phyloP scores from a whole-genome alignment of 2,329 filamentous ascomycete species.

The Diaporthe nobilis region DNA sequence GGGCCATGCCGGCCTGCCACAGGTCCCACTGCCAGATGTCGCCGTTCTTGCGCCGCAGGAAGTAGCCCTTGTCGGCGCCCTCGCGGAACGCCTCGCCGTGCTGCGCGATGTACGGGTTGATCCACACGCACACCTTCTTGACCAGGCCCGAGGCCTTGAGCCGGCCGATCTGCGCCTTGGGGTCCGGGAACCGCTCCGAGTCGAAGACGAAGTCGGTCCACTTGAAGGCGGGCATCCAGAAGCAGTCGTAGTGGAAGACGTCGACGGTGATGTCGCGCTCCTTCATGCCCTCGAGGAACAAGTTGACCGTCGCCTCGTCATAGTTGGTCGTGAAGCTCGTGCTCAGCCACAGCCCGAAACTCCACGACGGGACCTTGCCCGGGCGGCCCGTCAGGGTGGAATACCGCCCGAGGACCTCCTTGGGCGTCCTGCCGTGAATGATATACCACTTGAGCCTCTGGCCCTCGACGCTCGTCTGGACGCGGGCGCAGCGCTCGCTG shows the following conservation, averaged over 20 bases:
- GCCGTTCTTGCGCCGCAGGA: conserved; percentile 78
- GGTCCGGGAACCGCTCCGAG: conserved; percentile 77
- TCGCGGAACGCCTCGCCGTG: conserved; percentile 76
- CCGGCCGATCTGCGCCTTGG: conserved; percentile 73
- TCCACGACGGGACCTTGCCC: conserved; percentile 78
- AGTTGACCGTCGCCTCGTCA: conserved; percentile 76
- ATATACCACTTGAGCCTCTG: conserved; percentile 82
- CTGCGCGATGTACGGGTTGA: conserved; percentile 81
- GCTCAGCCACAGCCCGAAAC: conserved; percentile 82
- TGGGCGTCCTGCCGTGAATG: conserved; percentile 79
- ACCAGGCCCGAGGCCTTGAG: conserved; percentile 74
- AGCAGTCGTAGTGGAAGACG: conserved; percentile 84
- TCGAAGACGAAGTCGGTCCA: conserved; percentile 85
- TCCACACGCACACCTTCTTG: conserved; percentile 80
- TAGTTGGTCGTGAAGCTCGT: conserved; percentile 83
- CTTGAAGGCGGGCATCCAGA: conserved; percentile 82
- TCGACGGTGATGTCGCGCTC: conserved; percentile 75
- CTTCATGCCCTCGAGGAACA: conserved; percentile 79
- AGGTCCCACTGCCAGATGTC: conserved; percentile 83
- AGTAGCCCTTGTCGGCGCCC: conserved; percentile 76
- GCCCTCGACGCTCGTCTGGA: conserved; percentile 78
- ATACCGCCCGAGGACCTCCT: conserved; percentile 79
- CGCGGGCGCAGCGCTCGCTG: conserved; percentile 78
- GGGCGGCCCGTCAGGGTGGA: conserved; percentile 77
- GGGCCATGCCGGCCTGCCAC: conserved; percentile 83